Conservation (phyloP, 768 basidiomycete genomes). For the Lactarius akahatsu region DNA sequence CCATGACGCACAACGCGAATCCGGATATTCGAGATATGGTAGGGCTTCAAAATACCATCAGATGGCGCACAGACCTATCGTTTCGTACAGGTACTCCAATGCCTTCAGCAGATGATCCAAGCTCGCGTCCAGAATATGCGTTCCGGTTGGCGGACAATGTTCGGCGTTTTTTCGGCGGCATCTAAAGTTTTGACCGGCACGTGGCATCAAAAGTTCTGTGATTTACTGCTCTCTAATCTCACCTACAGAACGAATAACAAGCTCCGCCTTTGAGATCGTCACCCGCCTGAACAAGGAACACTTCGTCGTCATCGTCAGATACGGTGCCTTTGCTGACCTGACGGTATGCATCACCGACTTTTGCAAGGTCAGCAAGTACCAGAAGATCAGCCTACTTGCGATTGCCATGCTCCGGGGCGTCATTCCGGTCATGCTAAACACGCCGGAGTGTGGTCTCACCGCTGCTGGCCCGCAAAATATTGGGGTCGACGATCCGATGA, state of each 20-base stretch:
- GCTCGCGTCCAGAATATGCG: conserved; percentile 92
- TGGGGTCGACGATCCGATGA: conserved; percentile 78
- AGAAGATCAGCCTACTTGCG: conserved; percentile 94
- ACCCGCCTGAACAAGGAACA: conserved; percentile 87
- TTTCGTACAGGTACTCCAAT: conserved; percentile 78
- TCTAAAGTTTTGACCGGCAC: conserved; percentile 87
- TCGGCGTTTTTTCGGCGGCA: conserved; percentile 95
- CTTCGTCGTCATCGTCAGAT: conserved; percentile 85
- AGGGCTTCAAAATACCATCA: conserved; percentile 14
- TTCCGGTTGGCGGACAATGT: conserved; percentile 99
- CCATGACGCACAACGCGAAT: conserved; percentile 95
- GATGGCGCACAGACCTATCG: background rate
- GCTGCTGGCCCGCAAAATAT: conserved; percentile 37
- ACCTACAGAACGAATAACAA: conserved; percentile 79
- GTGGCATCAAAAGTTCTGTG: conserved; percentile 28
- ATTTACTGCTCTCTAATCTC: conserved; percentile 16
- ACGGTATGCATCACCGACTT: conserved; percentile 98
- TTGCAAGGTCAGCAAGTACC: conserved; percentile 98
- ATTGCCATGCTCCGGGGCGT: conserved; percentile 95
- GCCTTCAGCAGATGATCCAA: conserved; percentile 98
- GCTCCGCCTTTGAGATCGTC: conserved; percentile 94
- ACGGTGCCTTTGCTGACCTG: conserved; percentile 94
- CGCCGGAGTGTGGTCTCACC: conserved; percentile 63
- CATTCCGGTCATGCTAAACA: conserved; percentile 87
- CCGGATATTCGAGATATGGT: conserved; percentile 97